Percentiles rank a stretch among this genome's conserved stretches.
phyloP scores from a whole-genome alignment of 805 yeast genomes.

The Candida xyloterini region DNA sequence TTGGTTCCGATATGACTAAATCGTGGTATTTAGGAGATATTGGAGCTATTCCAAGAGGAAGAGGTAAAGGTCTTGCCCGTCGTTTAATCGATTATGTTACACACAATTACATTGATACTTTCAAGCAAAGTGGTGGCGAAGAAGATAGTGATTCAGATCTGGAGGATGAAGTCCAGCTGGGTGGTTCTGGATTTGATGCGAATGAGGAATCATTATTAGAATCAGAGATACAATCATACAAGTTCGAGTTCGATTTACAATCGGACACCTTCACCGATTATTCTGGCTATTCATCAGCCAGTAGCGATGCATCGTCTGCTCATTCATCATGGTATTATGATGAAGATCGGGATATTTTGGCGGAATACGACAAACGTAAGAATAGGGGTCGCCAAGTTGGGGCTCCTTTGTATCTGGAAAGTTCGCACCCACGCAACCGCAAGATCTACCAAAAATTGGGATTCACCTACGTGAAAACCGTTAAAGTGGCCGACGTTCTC shows the following conservation, averaged over 20 bases:
- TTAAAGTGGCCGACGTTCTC: slow-evolving; percentile 32
- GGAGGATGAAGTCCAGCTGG: slow-evolving; percentile 15
- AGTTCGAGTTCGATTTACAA: slow-evolving; percentile 33
- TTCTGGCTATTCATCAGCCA: slow-evolving; percentile 34
- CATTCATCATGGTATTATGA: slow-evolving; percentile 35
- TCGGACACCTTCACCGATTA: slow-evolving; percentile 34
- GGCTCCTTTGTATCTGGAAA: slow-evolving; percentile 48
- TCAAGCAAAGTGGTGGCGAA: slow-evolving; percentile 17
- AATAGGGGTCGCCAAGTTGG: slow-evolving; percentile 31
- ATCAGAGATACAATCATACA: slow-evolving; percentile 34
- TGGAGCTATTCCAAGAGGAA: slow-evolving; percentile 54
- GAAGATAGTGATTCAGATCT: slow-evolving; percentile 20
- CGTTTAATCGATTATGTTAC: slow-evolving; percentile 48
- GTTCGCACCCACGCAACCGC: slow-evolving; percentile 53
- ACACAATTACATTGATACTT: slow-evolving; percentile 40
- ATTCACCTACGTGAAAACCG: slow-evolving; percentile 39
- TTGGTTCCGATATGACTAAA: slow-evolving; percentile 38
- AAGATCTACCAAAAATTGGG: slow-evolving; percentile 54
- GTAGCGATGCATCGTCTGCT: slow-evolving; percentile 32
- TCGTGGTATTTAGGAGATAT: slow-evolving; percentile 60
- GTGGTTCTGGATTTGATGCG: slow-evolving; percentile 16
- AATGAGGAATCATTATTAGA: slow-evolving; percentile 30
- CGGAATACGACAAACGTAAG: slow-evolving; percentile 32
- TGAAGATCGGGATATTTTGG: slow-evolving; percentile 34
- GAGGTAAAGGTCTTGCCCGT: slow-evolving; percentile 59